Conservation (phyloP, 257 asterid genomes). For the Petunia axillaris region DNA sequence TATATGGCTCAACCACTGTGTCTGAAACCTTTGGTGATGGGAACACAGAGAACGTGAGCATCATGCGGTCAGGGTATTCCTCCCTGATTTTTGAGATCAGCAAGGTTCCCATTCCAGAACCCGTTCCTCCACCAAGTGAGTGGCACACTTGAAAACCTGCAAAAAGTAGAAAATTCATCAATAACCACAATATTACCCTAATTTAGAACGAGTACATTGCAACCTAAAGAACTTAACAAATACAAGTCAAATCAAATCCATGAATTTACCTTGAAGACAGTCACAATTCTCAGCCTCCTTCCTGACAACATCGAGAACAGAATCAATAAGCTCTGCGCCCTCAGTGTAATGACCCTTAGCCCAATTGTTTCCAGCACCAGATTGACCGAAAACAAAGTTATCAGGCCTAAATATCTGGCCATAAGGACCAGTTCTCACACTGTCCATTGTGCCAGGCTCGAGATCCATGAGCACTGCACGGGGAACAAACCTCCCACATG, state of each 20-base stretch:
- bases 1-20: slow-evolving; percentile 84
- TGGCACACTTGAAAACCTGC: slow-evolving; percentile 83
- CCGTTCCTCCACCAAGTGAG: slow-evolving; percentile 90
- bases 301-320: slow-evolving; percentile 84
- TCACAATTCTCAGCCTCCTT: slow-evolving; percentile 88
- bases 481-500: slow-evolving; percentile 91
- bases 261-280: slow-evolving; percentile 74
- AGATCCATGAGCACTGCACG: slow-evolving; percentile 97
- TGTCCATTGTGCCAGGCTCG: slow-evolving; percentile 96
- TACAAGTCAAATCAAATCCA: slow-evolving; percentile 26
- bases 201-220: background rate
- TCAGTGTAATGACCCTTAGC: slow-evolving; percentile 88
- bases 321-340: slow-evolving; percentile 89
- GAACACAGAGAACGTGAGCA: slow-evolving; percentile 83
- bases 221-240: background rate
- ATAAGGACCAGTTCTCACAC: slow-evolving; percentile 83
- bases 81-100: slow-evolving; percentile 80
- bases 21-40: slow-evolving; percentile 89
- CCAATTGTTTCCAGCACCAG: slow-evolving; percentile 93
- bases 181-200: background rate
- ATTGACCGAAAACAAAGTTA: slow-evolving; percentile 81
- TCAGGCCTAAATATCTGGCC: slow-evolving; percentile 90
- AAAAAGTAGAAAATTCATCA: slow-evolving; percentile 1
- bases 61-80: slow-evolving; percentile 86
- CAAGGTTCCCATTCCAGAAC: slow-evolving; percentile 89